A percentile compares a stretch with the other conserved stretches of the same genome.
Evolutionary conservation across 148 eudicot species (phyloP).

Genomic region (Rhododendron mucronatum): DNA sequence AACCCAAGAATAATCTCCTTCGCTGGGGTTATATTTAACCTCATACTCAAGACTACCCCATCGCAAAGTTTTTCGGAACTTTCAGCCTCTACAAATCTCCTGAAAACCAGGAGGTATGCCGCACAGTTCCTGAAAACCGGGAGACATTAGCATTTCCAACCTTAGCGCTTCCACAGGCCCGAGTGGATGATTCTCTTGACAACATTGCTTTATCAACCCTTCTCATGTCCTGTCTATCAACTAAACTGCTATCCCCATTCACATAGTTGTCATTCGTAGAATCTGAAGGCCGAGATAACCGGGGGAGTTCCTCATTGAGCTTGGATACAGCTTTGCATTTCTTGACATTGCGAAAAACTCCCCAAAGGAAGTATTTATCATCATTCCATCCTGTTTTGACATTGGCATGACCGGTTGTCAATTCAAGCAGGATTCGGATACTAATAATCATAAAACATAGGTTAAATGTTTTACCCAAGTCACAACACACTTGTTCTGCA

Average conservation of each 20-base stretch:
- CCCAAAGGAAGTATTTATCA: conserved; percentile 32
- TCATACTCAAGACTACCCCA: background rate
- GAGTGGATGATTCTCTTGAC: conserved; percentile 8
- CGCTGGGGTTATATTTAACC: background rate
- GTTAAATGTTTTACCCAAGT: background rate
- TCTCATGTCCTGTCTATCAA: conserved; percentile 37
- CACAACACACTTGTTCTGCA: background rate
- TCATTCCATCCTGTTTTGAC: conserved; percentile 23
- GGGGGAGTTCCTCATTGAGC: conserved; percentile 4
- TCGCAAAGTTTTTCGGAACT: background rate
- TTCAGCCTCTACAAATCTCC: background rate
- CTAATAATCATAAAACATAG: background rate
- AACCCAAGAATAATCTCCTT: background rate
- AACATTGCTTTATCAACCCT: conserved; percentile 13
- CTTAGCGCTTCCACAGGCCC: background rate
- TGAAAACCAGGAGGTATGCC: conserved; percentile 13
- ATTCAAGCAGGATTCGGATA: background rate
- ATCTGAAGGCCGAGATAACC: background rate
- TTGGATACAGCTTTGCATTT: background rate
- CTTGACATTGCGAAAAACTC: conserved; percentile 19
- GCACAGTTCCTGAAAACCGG: background rate
- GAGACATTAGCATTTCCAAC: background rate
- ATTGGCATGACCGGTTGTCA: background rate
- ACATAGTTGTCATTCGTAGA: background rate
- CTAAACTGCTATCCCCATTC: background rate